Percentiles rank a stretch among this genome's conserved stretches.
These are phyloP conservation scores for Stygiomarasmius scandens DNA, from an alignment of 1,284 basidiomycete species.

Conservation along the genomic window DNA sequence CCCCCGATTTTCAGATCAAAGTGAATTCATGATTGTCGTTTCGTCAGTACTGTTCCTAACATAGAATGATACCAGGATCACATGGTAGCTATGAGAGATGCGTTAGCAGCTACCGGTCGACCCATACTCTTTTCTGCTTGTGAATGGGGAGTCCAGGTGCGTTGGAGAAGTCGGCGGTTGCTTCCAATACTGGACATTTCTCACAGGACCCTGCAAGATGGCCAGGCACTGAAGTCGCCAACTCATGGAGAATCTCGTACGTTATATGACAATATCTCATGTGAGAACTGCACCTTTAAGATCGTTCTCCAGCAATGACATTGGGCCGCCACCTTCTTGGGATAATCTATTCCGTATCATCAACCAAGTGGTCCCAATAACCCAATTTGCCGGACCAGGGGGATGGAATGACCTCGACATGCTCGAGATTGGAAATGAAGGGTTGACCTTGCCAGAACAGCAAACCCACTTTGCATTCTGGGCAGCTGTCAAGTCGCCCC, in stretches of 20 bases:
- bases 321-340: constrained; percentile 49
- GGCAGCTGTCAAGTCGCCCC: constrained; percentile 51
- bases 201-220: constrained; percentile 49
- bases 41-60: too few species aligned
- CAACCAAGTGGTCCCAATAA: constrained; percentile 51
- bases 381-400: constrained; percentile 46
- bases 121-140: constrained; percentile 57
- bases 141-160: constrained; percentile 50
- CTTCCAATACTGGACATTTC: neutral
- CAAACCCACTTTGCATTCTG: constrained; percentile 53
- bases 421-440: constrained; percentile 50
- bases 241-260: constrained; percentile 53
- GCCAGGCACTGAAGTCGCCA: constrained; percentile 46
- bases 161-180: neutral
- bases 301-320: constrained; percentile 43
- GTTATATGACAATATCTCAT: constrained; percentile 7
- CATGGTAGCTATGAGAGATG: constrained; percentile 47
- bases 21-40: constrained; percentile 21
- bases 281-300: too few species aligned
- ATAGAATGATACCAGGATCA: too few species aligned
- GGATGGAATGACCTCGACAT: constrained; percentile 52
- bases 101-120: constrained; percentile 47
- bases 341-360: constrained; percentile 50
- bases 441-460: constrained; percentile 44
- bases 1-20: constrained; percentile 28